Evolutionary conservation across 129 eudicot genomes (phyloP).

Genomic region (Saposhnikovia divaricata): DNA sequence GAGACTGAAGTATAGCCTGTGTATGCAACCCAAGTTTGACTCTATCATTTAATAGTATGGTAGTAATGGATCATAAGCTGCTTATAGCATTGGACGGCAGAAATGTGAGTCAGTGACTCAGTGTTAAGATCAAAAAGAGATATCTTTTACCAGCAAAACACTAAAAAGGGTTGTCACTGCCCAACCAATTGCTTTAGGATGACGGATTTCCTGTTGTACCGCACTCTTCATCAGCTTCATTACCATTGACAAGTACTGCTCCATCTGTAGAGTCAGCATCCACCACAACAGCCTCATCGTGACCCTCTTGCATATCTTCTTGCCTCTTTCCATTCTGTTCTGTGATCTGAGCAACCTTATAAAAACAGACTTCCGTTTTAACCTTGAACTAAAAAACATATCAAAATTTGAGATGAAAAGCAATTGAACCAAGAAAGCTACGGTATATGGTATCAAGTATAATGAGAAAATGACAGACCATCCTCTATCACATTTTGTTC

Average conservation of each 20-base stretch:
- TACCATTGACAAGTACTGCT: conserved; percentile 86
- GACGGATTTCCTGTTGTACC: conserved; percentile 76
- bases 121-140: conserved; percentile 27
- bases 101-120: conserved; percentile 26
- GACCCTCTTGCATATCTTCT: conserved; percentile 40
- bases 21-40: background rate
- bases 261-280: conserved; percentile 95
- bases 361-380: conserved; percentile 8
- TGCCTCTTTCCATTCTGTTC: conserved; percentile 49
- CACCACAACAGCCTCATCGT: conserved; percentile 61
- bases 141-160: conserved; percentile 66
- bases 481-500: background rate
- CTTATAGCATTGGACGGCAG: conserved; percentile 9
- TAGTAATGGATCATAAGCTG: background rate
- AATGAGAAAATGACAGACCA: background rate
- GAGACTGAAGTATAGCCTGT: background rate
- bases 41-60: background rate
- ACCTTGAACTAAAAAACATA: background rate
- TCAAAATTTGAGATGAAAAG: background rate
- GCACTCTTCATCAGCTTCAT: conserved; percentile 84
- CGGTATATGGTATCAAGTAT: background rate
- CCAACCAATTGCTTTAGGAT: conserved; percentile 91
- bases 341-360: conserved; percentile 25
- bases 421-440: background rate
- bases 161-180: conserved; percentile 51